Base-by-base conservation (phyloP, 1,284 basidiomycete genomes). In the Malassezia yamatoensis region DNA sequence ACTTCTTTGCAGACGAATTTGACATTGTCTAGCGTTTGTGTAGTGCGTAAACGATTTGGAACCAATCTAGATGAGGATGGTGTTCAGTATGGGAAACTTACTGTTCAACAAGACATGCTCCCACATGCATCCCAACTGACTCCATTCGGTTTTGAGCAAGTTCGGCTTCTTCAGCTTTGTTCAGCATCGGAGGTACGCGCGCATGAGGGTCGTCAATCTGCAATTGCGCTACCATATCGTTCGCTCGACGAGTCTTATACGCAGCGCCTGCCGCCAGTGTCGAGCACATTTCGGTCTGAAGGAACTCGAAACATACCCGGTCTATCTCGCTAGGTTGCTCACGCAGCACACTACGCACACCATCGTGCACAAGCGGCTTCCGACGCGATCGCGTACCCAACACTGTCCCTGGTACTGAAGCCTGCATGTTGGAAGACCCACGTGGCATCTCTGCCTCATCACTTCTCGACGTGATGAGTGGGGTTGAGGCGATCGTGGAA, bases 1-100 rank as follows among this genome's bases (percentile, higher is more conserved):
- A 94, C 78, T 60, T 96, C 90, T 73, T 96, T 96, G 79, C 90
- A 96, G 59, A 96, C 81, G 70, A 94, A 94, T 75, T 96, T 96
- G 77, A 96, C 85, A 13, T 83, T 84, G 65, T 96, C 90, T 9
- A 96, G 79, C 1, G 89, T 87, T 64, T 90, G 85, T 0, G 82
- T 76, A 62, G 93, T 86, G 42, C 87, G 80, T 33, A 83, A 78
- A 59, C 84, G 79, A 56, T 88, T 85, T 32, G 84, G 81, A 66
- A 83, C 85, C 57, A 93, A 75, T 58, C 87, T 90, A 67, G 40
- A 21, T 34, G 41, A 43, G 15, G 3, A 29, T 29, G 3, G 7
- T 29, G 24, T 7, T 7, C 3, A 29, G 7, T 3, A 7, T 29
- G 37, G n/a, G 11, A 10, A 7, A 76, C 81, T 51, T 60, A 90